phyloP scores from a whole-genome alignment of 2,329 filamentous ascomycete species.

The Ramularia collo-cygni region DNA sequence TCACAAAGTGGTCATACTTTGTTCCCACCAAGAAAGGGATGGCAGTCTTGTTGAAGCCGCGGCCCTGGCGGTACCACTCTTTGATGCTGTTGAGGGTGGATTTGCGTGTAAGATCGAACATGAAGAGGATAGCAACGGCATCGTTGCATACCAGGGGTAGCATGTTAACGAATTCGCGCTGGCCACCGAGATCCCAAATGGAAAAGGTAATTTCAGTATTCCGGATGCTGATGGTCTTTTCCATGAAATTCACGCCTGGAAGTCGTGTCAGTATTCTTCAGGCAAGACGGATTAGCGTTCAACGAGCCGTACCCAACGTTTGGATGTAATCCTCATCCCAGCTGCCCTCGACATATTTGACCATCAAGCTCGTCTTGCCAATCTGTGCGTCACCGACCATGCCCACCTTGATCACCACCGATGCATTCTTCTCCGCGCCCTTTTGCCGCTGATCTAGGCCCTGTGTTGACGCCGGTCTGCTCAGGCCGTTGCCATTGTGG shows the following conservation, averaged over 20 bases:
- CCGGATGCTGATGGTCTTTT: slow-evolving; percentile 98
- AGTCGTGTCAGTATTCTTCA: slow-evolving; percentile 5
- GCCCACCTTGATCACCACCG: slow-evolving; percentile 96
- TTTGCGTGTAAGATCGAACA: slow-evolving; percentile 98
- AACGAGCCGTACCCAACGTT: slow-evolving; percentile 70
- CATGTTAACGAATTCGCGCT: slow-evolving; percentile 99
- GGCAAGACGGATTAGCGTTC: slow-evolving; percentile 42
- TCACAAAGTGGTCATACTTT: slow-evolving; percentile 99
- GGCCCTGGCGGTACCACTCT: slow-evolving; percentile 96
- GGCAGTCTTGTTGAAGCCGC: slow-evolving; percentile 99
- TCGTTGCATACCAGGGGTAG: slow-evolving; percentile 98
- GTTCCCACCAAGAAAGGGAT: slow-evolving; percentile 96
- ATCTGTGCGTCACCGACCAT: slow-evolving; percentile 99
- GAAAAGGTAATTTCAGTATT: slow-evolving; percentile 99
- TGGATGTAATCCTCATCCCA: slow-evolving; percentile 99
- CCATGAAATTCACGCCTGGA: slow-evolving; percentile 95
- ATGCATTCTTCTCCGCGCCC: slow-evolving; percentile 46
- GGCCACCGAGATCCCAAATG: slow-evolving; percentile 96
- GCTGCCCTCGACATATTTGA: slow-evolving; percentile 98
- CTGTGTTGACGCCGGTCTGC: slow-evolving; percentile 27
- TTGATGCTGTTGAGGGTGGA: slow-evolving; percentile 99
- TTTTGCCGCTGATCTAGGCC: slow-evolving; percentile 31
- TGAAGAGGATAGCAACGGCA: slow-evolving; percentile 96
- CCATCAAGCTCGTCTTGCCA: slow-evolving; percentile 98
- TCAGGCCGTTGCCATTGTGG: slow-evolving; percentile 28